These are phyloP conservation scores for Adansonia rubrostipa DNA, from an alignment of 441 rosid genomes.

Conservation along the genomic window DNA sequence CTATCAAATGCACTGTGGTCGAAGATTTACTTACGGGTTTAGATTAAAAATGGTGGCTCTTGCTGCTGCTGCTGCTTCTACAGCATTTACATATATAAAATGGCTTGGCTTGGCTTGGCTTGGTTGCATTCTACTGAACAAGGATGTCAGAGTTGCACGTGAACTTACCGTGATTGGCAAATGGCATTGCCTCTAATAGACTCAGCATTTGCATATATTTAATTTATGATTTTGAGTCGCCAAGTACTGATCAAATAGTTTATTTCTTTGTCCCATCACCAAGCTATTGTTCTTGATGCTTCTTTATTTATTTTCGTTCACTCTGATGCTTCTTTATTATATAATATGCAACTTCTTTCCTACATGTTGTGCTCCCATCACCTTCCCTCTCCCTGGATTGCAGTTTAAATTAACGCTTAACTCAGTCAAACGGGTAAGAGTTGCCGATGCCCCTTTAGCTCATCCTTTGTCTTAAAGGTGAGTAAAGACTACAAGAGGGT, in stretches of 20 bases:
- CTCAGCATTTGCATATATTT: slow-evolving; percentile 25
- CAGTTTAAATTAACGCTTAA: slow-evolving; percentile 1
- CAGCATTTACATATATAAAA: not conserved
- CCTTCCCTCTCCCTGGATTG: not conserved
- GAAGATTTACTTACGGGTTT: slow-evolving; percentile 33
- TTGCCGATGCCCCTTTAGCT: not conserved
- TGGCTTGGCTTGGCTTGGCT: not conserved
- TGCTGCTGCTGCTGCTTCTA: not conserved
- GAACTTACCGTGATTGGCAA: slow-evolving; percentile 73
- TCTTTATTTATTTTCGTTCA: not conserved
- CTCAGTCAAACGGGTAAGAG: slow-evolving; percentile 21
- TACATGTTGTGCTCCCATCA: slow-evolving; percentile 8
- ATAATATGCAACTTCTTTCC: slow-evolving; percentile 19
- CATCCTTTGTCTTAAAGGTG: not conserved
- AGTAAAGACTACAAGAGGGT: not conserved
- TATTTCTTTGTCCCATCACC: slow-evolving; percentile 26
- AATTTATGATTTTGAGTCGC: slow-evolving; percentile 17
- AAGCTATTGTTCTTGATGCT: slow-evolving; percentile 11
- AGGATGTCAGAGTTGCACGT: slow-evolving; percentile 81
- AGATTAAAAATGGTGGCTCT: not conserved
- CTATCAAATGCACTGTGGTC: slow-evolving; percentile 34
- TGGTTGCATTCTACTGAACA: slow-evolving; percentile 41
- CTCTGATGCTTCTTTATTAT: slow-evolving; percentile 5
- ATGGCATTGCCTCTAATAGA: slow-evolving; percentile 45
- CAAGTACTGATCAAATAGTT: not conserved